These are phyloP conservation scores for Erucastrum elatum DNA, from an alignment of 345 rosid species.

Conservation along the genomic window DNA sequence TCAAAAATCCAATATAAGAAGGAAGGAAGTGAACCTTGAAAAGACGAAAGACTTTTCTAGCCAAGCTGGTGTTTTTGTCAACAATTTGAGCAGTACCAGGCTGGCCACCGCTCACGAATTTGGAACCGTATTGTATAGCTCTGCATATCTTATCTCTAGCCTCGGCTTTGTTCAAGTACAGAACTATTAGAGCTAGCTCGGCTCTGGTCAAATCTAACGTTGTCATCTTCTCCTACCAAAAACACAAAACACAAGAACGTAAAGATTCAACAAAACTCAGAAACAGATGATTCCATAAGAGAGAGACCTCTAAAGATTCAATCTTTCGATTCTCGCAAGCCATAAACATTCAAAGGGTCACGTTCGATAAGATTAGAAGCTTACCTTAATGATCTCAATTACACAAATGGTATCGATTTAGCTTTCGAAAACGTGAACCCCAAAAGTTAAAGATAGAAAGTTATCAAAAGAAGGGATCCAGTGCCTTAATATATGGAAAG, in stretches of 20 bases:
- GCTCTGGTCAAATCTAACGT: constrained; percentile 82
- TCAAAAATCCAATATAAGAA: not conserved
- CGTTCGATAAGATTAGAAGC: not conserved
- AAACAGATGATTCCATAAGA: constrained; percentile 5
- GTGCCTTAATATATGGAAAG: constrained; percentile 23
- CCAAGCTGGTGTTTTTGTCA: constrained; percentile 94
- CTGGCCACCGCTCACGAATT: constrained; percentile 82
- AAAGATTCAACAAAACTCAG: constrained; percentile 7
- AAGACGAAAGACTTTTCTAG: constrained; percentile 96
- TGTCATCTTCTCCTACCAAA: constrained; percentile 56
- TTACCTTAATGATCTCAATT: constrained; percentile 23
- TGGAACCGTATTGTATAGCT: constrained; percentile 97
- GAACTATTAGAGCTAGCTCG: constrained; percentile 79
- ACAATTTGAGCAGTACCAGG: constrained; percentile 95
- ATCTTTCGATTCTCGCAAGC: not conserved
- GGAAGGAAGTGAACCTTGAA: constrained; percentile 56
- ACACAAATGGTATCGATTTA: constrained; percentile 7
- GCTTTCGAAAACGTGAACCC: constrained; percentile 4
- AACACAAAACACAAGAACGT: constrained; percentile 18
- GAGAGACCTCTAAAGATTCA: not conserved
- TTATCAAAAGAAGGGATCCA: not conserved
- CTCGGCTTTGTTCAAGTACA: constrained; percentile 94
- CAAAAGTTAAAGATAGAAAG: not conserved
- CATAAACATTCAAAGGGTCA: not conserved
- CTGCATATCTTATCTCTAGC: constrained; percentile 99